Evolutionary conservation across 345 rosid species (phyloP).

Genomic region (Hypericum perforatum): DNA sequence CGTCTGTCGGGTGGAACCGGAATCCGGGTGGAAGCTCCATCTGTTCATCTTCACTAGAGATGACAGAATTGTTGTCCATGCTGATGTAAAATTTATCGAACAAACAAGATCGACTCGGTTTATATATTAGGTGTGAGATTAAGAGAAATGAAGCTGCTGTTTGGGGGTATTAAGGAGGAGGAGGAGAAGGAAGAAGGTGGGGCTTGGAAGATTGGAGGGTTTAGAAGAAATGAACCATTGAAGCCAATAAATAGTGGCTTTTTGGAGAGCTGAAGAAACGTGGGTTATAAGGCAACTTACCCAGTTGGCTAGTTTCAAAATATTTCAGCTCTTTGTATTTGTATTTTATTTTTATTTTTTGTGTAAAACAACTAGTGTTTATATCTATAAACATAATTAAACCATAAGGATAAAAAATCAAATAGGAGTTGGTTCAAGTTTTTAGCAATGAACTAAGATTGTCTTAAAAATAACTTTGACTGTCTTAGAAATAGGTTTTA

Average conservation of each 20-base stretch:
- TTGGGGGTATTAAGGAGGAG: slow-evolving; percentile 2
- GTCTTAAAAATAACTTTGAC: too few relatives aligned
- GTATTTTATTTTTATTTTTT: not conserved
- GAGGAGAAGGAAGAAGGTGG: slow-evolving; percentile 2
- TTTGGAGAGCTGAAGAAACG: slow-evolving; percentile 22
- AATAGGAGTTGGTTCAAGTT: too few relatives aligned
- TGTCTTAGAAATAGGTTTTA: too few relatives aligned
- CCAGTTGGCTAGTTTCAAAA: slow-evolving; percentile 18
- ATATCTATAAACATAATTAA: too few relatives aligned
- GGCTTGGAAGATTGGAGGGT: slow-evolving; percentile 13
- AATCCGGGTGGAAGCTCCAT: slow-evolving; percentile 55
- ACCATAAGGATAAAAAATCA: too few relatives aligned
- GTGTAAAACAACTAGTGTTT: too few relatives aligned
- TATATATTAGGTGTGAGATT: not conserved
- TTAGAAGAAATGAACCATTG: slow-evolving; percentile 4
- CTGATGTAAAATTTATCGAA: too few relatives aligned
- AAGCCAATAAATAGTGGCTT: slow-evolving; percentile 28
- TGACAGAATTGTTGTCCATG: too few relatives aligned
- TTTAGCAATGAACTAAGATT: too few relatives aligned
- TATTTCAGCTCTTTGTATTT: slow-evolving; percentile 3
- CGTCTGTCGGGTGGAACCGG: slow-evolving; percentile 54
- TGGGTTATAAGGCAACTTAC: slow-evolving; percentile 30
- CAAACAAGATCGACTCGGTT: too few relatives aligned
- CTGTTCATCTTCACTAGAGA: slow-evolving; percentile 8
- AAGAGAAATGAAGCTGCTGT: not conserved